Percentiles rank a stretch among this genome's conserved stretches.
These are phyloP conservation scores for Pseudogymnoascus pannorum DNA, from an alignment of 2,329 filamentous ascomycete species.

Conservation along the genomic window DNA sequence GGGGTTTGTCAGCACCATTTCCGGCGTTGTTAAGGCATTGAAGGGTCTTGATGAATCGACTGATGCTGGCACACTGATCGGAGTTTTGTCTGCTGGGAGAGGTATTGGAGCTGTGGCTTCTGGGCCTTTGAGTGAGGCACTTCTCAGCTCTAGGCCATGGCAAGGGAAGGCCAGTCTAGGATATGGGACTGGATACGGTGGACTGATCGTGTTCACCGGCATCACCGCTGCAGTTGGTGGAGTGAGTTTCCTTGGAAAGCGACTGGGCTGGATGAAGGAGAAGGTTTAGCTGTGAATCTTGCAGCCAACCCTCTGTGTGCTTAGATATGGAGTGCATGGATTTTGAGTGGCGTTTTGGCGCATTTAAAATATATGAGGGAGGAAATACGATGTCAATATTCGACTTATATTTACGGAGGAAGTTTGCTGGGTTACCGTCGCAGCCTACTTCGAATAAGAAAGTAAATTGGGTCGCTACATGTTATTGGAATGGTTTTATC, in stretches of 20 bases:
- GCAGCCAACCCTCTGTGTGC: conserved; percentile 1
- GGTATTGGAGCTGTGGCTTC: conserved; percentile 54
- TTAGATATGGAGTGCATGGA: too few relatives aligned
- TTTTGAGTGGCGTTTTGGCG: background rate
- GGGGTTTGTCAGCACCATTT: conserved; percentile 42
- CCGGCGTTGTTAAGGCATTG: conserved; percentile 26
- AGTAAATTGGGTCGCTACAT: too few relatives aligned
- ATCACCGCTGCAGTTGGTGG: conserved; percentile 43
- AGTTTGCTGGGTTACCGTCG: too few relatives aligned
- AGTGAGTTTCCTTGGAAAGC: conserved; percentile 37
- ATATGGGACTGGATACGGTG: conserved; percentile 45
- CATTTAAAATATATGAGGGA: background rate
- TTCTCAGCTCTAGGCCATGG: conserved; percentile 42
- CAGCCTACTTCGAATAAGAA: too few relatives aligned
- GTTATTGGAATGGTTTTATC: too few relatives aligned
- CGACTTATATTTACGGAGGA: background rate
- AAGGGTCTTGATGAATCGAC: conserved; percentile 16
- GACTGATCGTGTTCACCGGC: conserved; percentile 50
- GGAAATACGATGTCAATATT: background rate
- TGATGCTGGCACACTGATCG: conserved; percentile 29
- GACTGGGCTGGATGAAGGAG: conserved; percentile 20
- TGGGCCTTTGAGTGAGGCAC: conserved; percentile 48
- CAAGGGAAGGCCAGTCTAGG: conserved; percentile 33
- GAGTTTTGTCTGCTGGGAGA: conserved; percentile 48
- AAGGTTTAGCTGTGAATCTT: conserved; percentile 17